Evolutionary conservation across 2,329 filamentous ascomycete genomes (phyloP), one percentile per base, ranked within the genome.

Genomic region (Endoconidiophora laricicola): DNA sequence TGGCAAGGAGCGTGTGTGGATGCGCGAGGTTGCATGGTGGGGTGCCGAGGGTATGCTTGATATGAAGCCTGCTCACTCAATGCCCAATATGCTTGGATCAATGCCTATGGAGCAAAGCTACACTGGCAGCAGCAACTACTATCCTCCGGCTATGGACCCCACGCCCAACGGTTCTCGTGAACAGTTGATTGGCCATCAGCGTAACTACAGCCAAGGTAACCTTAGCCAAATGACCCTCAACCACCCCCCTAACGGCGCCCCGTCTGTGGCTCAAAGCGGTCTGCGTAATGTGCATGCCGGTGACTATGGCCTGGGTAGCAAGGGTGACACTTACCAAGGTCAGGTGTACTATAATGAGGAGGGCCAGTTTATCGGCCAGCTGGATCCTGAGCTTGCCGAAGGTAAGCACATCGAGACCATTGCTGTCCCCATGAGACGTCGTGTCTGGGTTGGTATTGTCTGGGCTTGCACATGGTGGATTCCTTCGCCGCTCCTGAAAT

Each of bases 11-110:
- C 83, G 91, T 29, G 79, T 98, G 40, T 98, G 91, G 91, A 88
- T 96, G 70, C 78, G 90, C 46, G 91, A 98, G 65, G 74, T 70
- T 52, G 84, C 88, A 2, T 98, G 91, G 90, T 96, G 90, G 90
- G 90, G 96, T 65, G 90, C 88, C 4, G 91, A 98, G 66, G 85
- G 78, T 54, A 94, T 95, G 83, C 79, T 96, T 24, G 91, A 98
- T 60, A 71, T 93, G 58, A 90, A 91, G 64, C 78, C 81, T 1
- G 69, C 74, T 48, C 74, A 78, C 39, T 63, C 64, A 42, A 55
- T 58, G 43, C 56, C 56, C 6, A 46, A 48, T 6, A 54, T 54
- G 52, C 47, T 53, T 3, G 48, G 52, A 48, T 44, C 14, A 24
- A 56, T 60, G 55, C 55, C 60, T 45, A 60, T 64, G 53, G 85